phyloP scores from a whole-genome alignment of 1,284 basidiomycete species.

The Vanrija humicola region DNA sequence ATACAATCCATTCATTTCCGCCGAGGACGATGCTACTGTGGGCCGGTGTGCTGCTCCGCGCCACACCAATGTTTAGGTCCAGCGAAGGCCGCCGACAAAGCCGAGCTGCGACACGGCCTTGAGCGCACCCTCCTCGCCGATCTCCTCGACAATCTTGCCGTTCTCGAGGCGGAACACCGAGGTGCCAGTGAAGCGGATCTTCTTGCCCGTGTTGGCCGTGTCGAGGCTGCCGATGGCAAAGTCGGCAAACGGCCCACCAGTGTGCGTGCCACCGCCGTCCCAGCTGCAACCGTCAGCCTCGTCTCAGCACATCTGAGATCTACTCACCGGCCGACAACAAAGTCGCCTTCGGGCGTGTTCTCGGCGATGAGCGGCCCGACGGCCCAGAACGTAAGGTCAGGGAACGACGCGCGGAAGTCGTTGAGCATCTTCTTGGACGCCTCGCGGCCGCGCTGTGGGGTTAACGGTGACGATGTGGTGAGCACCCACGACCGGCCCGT shows the following conservation, averaged over 20 bases:
- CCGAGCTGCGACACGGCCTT: not conserved
- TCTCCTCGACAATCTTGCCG: not conserved
- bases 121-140: not conserved
- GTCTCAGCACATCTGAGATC: not conserved
- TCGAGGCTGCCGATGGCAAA: not conserved
- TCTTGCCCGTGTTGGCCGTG: not conserved
- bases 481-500: not conserved
- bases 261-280: not conserved
- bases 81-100: not conserved
- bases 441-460: not conserved
- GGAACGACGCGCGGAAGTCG: not conserved
- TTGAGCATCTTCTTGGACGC: not conserved
- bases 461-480: not conserved
- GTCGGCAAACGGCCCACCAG: not conserved
- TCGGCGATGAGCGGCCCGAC: slow-evolving; percentile 1
- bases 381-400: slow-evolving; percentile 1
- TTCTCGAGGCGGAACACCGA: not conserved
- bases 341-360: slow-evolving; percentile 3
- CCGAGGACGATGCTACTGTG: too few species aligned
- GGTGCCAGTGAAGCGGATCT: not conserved
- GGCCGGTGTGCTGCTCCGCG: too few species aligned
- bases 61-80: not conserved
- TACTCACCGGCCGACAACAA: not conserved
- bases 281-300: not conserved
- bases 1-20: too few species aligned